A percentile compares a stretch with the other conserved stretches of the same genome.
These are phyloP conservation scores for Penicillium corylophilum DNA, from an alignment of 2,329 filamentous ascomycete species.

Conservation along the genomic window DNA sequence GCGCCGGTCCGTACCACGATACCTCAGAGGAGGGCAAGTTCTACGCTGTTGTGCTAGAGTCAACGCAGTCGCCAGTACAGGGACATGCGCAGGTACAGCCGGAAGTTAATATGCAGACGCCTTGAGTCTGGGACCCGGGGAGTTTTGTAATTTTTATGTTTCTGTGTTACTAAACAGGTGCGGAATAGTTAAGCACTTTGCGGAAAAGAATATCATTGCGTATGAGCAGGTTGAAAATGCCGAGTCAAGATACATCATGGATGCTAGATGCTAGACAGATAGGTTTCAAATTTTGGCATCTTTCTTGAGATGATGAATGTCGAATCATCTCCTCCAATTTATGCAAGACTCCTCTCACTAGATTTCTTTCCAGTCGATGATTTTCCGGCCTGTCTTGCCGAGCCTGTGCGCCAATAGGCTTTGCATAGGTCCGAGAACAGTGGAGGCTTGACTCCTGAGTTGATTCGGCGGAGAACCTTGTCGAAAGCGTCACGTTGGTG, in stretches of 20 bases:
- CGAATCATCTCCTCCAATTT: neutral
- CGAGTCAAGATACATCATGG: no score
- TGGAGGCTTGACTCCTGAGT: no score
- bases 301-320: neutral
- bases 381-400: no score
- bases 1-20: constrained; percentile 38
- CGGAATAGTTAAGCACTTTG: neutral
- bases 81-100: neutral
- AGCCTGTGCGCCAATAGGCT: no score
- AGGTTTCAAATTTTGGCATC: neutral
- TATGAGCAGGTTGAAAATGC: neutral
- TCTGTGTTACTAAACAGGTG: neutral
- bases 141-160: neutral
- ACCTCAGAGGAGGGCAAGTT: constrained; percentile 38
- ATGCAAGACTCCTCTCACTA: no score
- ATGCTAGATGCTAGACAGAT: no score
- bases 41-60: constrained; percentile 39
- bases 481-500: no score
- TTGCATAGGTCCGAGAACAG: no score
- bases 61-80: constrained; percentile 13
- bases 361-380: no score
- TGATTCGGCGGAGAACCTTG: no score
- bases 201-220: neutral
- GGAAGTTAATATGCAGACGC: constrained; percentile 1
- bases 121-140: neutral